These are phyloP conservation scores for Extremus antarcticus DNA, from an alignment of 495 filamentous ascomycete species.

Conservation along the genomic window DNA sequence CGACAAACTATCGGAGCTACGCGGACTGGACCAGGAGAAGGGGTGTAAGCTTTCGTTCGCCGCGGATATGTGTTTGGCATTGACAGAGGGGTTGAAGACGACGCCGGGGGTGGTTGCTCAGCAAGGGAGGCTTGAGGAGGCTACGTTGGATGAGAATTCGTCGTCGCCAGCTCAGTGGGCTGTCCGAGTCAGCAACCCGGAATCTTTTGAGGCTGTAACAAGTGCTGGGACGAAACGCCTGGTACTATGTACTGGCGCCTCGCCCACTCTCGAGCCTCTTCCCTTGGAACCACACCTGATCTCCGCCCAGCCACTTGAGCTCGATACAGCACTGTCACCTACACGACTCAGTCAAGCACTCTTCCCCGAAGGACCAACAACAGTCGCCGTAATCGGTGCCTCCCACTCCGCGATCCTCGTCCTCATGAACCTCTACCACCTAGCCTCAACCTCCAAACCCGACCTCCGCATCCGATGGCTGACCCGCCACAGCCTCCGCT, in stretches of 20 bases:
- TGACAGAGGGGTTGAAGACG: conserved; percentile 14
- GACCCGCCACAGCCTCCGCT: conserved; percentile 47
- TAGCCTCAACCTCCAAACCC: conserved; percentile 40
- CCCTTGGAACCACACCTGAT: conserved; percentile 24
- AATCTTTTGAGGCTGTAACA: neutral
- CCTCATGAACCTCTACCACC: conserved; percentile 46
- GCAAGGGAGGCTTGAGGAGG: conserved; percentile 4
- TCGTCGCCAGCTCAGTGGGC: neutral
- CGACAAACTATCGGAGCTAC: conserved; percentile 10
- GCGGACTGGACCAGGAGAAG: conserved; percentile 10
- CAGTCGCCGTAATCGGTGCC: conserved; percentile 47
- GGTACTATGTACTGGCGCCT: conserved; percentile 49
- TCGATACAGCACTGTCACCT: conserved; percentile 47
- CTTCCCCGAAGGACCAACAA: conserved; percentile 28
- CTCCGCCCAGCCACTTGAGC: conserved; percentile 34
- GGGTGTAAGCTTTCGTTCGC: conserved; percentile 14
- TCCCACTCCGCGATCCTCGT: conserved; percentile 53
- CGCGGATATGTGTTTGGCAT: conserved; percentile 16
- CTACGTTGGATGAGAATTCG: conserved; percentile 6
- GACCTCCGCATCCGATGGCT: conserved; percentile 49
- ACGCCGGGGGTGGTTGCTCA: conserved; percentile 3
- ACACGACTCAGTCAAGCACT: conserved; percentile 37
- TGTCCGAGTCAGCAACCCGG: neutral
- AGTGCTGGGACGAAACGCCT: conserved; percentile 25
- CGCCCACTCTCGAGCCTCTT: conserved; percentile 37